A percentile compares a stretch with the other conserved stretches of the same genome.
phyloP scores from a whole-genome alignment of 352 stramenopile species.

The Phytophthora nicotianae region DNA sequence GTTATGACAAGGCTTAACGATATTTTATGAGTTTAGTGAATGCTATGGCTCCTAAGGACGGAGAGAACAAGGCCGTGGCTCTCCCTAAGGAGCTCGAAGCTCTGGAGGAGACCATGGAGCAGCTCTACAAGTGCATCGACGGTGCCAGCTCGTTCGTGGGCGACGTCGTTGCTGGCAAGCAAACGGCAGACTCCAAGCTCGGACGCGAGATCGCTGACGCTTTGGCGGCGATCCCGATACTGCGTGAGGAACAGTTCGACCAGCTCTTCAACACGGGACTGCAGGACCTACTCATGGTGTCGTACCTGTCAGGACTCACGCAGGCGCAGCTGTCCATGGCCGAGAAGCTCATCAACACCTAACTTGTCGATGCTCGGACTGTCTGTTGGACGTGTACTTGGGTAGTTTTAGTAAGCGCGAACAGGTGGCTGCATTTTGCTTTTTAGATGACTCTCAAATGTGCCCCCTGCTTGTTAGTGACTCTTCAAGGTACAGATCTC shows the following conservation, averaged over 20 bases:
- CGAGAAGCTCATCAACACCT: constrained; percentile 96
- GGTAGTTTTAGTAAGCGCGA: constrained; percentile 41
- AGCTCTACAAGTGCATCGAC: constrained; percentile 93
- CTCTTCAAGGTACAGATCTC: background rate
- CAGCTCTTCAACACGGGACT: constrained; percentile 96
- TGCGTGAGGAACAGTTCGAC: constrained; percentile 95
- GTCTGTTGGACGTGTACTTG: constrained; percentile 14
- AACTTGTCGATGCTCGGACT: constrained; percentile 30
- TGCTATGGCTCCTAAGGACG: constrained; percentile 68
- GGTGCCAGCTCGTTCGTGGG: constrained; percentile 89
- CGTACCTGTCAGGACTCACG: constrained; percentile 97
- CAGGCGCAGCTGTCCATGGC: constrained; percentile 97
- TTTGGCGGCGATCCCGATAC: constrained; percentile 93
- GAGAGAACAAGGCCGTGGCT: constrained; percentile 33
- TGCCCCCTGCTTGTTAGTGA: constrained; percentile 6
- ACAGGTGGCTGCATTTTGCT: constrained; percentile 35
- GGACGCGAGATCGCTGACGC: constrained; percentile 94
- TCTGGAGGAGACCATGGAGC: constrained; percentile 83
- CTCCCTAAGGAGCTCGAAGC: constrained; percentile 82
- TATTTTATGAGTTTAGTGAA: constrained; percentile 49
- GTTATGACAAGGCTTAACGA: constrained; percentile 3
- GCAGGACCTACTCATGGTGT: constrained; percentile 99
- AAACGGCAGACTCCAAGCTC: constrained; percentile 85
- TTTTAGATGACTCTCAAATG: too few species aligned
- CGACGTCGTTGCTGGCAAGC: constrained; percentile 87